Base-by-base conservation (phyloP, 108 stramenopile species). In the Conticribra guillardii region DNA sequence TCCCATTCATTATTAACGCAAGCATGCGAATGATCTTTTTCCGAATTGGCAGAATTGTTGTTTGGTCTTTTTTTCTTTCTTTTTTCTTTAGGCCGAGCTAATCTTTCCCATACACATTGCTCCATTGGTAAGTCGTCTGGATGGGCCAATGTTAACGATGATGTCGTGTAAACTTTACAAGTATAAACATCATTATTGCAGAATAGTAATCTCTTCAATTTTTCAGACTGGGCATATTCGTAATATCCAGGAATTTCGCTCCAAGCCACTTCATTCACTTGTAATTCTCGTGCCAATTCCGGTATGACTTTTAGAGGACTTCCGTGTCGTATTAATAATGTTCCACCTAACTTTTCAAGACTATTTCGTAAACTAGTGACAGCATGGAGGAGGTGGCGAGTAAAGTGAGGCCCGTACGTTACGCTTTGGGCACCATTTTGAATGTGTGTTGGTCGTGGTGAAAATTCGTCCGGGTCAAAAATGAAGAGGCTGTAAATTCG, bases 221-320 rank as follows among this genome's bases (percentile, higher is more conserved):
- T 37, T 16, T 64, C 29, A 11, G 85, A 82, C 50, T 69, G 49
- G 15, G 59, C 7, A 27, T 29, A 53, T 60, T 90, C 89, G 34
- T 84, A 85, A 22, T 65, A 27, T 45, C 87, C 89, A 5, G 85
- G 85, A 53, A 84, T 74, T 62, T 87, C 87, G 1, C 65, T 69
- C 74, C 79, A 90, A 4, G 56, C 64, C 17, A 90, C 75, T 61
- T 87, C 85, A 2, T 50, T 67, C 22, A 74, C 60, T 3, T 64
- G 29, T 28, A 81, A 29, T 17, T 80, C 74, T 27, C 61, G 19
- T 15, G 76, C 74, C 19, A 90, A 27, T 21, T 74, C 14, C 34
- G 81, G 62, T 11, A 90, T 60, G 16, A 87, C 53, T 0, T 54
- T 19, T 17, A 71, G 33, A 18, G 86, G 80, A 60, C 81, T 55